Evolutionary conservation across 768 basidiomycete species (phyloP).

Genomic region (Ramaria sp.): DNA sequence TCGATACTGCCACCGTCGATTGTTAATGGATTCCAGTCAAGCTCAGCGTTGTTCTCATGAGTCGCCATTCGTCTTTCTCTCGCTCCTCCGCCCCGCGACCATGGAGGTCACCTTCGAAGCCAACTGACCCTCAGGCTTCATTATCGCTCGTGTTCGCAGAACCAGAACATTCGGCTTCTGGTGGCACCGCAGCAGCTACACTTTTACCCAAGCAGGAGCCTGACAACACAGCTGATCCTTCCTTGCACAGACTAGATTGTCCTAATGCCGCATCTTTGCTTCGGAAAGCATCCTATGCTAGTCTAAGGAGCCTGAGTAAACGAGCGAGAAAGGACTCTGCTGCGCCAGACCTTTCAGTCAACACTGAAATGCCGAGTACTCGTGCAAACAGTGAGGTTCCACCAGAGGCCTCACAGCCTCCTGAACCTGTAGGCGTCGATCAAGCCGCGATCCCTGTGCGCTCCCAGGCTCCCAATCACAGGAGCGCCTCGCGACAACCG

Average conservation of each 20-base stretch:
- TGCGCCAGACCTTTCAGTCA: neutral
- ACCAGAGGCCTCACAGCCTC: no score
- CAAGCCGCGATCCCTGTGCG: no score
- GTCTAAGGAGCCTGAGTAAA: neutral
- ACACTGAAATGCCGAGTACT: neutral
- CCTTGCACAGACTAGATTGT: neutral
- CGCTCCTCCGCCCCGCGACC: neutral
- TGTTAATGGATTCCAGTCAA: no score
- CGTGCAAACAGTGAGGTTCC: no score
- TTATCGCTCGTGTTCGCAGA: neutral
- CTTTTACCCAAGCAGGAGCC: neutral
- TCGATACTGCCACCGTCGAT: no score
- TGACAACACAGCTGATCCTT: neutral
- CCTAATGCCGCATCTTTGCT: neutral
- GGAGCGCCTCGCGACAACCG: neutral
- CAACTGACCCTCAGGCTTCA: neutral
- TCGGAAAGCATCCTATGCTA: neutral
- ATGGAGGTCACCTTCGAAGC: neutral
- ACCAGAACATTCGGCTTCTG: neutral
- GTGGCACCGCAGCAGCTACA: neutral
- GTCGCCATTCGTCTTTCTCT: neutral
- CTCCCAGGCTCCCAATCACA: neutral
- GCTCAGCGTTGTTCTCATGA: neutral
- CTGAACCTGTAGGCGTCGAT: no score
- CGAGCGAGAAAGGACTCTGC: neutral